A percentile compares a stretch with the other conserved stretches of the same genome.
Conservation (phyloP, 164 flowering plant genomes). For the grape (Vitis vinifera) region DNA sequence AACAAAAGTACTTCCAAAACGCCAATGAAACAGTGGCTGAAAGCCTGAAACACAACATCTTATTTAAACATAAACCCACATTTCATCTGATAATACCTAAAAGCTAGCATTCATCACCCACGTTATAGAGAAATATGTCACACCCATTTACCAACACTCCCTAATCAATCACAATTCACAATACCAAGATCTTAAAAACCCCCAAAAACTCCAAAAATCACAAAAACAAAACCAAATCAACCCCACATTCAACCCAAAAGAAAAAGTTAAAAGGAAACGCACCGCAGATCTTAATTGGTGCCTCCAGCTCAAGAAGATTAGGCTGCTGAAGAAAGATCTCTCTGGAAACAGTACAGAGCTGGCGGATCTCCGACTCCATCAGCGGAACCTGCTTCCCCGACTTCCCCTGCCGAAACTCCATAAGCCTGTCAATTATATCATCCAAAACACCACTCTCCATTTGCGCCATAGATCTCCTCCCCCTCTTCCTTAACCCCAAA, state of each 20-base stretch:
- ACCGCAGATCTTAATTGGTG: constrained; percentile 50
- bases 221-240: not conserved
- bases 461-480: constrained; percentile 12
- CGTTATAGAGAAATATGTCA: not conserved
- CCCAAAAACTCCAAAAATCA: not conserved
- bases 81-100: not conserved
- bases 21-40: no score
- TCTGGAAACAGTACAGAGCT: constrained; percentile 30
- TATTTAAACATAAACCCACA: not conserved
- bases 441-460: constrained; percentile 39
- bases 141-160: no score
- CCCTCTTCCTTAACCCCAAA: not conserved
- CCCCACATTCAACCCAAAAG: not conserved
- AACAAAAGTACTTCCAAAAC: no score
- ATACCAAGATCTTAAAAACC: no score
- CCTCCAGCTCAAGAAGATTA: constrained; percentile 37
- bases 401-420: constrained; percentile 29
- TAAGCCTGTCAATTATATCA: constrained; percentile 32
- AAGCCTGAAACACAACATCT: not conserved
- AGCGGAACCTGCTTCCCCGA: constrained; percentile 42
- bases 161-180: no score
- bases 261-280: not conserved
- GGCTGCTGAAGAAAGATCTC: constrained; percentile 44
- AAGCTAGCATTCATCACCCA: not conserved
- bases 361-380: constrained; percentile 36